Evolutionary conservation across 2,329 filamentous ascomycete species (phyloP).

Genomic region (Alternaria angustiovoidea): DNA sequence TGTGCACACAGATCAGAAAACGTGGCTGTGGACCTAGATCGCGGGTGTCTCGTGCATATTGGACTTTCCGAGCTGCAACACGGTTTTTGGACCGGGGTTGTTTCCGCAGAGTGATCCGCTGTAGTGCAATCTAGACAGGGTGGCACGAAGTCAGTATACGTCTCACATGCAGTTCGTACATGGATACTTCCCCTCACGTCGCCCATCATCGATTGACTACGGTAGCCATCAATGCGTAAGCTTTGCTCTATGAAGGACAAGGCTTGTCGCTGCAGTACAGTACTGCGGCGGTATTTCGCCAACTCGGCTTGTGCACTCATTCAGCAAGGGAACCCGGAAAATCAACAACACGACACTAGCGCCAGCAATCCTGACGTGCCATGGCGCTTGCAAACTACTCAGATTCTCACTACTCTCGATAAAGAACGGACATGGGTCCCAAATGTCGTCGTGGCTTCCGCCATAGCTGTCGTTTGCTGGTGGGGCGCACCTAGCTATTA

Average conservation of each 20-base stretch:
- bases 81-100: neutral
- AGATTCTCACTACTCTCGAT: neutral
- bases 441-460: slow-evolving; percentile 2
- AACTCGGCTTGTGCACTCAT: neutral
- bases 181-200: too few species aligned
- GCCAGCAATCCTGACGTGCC: neutral
- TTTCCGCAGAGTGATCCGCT: slow-evolving; percentile 1
- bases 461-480: neutral
- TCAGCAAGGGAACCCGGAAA: neutral
- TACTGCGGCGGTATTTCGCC: neutral
- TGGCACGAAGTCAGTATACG: too few species aligned
- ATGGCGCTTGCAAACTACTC: neutral
- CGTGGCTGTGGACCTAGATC: slow-evolving; percentile 11
- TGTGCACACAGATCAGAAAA: neutral
- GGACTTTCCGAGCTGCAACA: neutral
- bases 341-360: slow-evolving; percentile 4
- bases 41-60: slow-evolving; percentile 2
- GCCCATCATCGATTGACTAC: neutral
- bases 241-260: neutral
- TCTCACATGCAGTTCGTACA: too few species aligned
- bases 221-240: neutral
- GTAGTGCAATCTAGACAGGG: too few species aligned
- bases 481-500: neutral
- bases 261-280: neutral
- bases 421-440: neutral